Base-by-base conservation (phyloP, 1,284 basidiomycete genomes). In the Agaricales sp. region DNA sequence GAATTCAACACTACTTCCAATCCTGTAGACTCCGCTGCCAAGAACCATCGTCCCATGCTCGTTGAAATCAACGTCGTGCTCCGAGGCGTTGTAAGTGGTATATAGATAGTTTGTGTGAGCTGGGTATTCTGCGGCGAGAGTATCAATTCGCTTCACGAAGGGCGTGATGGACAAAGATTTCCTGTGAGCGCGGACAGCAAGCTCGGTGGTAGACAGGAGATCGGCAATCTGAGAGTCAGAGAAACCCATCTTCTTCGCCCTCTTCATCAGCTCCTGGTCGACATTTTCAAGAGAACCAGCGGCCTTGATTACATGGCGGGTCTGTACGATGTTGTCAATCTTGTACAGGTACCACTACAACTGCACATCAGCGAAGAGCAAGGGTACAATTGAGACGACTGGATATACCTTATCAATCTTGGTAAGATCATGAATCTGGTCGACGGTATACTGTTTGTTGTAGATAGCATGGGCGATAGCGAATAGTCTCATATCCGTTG, bases 61-160 rank as follows among this genome's bases (percentile, higher is more conserved):
- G 63, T 96, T 77, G 62, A 99, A 99, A 43, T 92, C 82, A 61
- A 99, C 87, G 63, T 99, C 96, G 62, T 99, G 96, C 53, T 87
- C 82, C 1, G 90, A 86, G 4, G 94, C 96, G 63, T 99, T 98
- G 78, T 99, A 99, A 16, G 96, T 98, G 38, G 96, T 99, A 72
- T 99, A 99, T 53, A 99, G 86, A 71, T 99, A 99, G 75, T 99
- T 99, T 61, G 96, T 99, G 69, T 96, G 87, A 2, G 96, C 96
- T 19, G 96, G 96, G 74, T 91, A 99, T 68, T 99, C 96, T 55
- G 96, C 96, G 24, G 95, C 96, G 53, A 99, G 82, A 2, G 96
- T 99, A 68, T 99, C 96, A 69, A 99, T 99, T 54, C 94, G 91
- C 72, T 99, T 99, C 64, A 99, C 96, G 67, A 95, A 99, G 44